Conservation (phyloP, 371 early-diverging fungal species). For the Mortierella sp. region DNA sequence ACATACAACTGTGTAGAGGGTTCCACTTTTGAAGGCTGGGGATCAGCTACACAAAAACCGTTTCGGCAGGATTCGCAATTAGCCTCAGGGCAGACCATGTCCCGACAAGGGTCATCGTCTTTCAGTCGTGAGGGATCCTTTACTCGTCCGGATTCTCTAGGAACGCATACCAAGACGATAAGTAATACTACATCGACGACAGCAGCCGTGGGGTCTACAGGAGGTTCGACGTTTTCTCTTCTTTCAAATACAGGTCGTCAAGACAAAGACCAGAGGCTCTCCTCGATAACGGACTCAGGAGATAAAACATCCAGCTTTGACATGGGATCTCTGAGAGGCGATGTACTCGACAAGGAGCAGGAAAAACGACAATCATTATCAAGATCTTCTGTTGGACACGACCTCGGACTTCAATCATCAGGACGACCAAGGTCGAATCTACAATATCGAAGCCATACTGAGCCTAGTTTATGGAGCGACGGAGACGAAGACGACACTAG, state of each 20-base stretch:
- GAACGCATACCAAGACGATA: too few species aligned
- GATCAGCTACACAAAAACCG: slow-evolving; percentile 5
- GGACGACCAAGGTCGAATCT: not conserved
- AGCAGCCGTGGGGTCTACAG: not conserved
- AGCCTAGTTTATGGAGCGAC: slow-evolving; percentile 19
- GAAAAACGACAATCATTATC: not conserved
- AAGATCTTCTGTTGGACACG: not conserved
- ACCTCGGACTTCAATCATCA: not conserved
- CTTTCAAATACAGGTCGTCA: not conserved
- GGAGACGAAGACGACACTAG: slow-evolving; percentile 11
- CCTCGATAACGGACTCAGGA: not conserved
- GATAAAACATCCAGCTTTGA: slow-evolving; percentile 19
- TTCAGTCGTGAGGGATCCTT: slow-evolving; percentile 8
- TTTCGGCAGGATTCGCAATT: slow-evolving; percentile 38
- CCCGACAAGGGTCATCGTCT: slow-evolving; percentile 16
- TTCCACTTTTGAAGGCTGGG: slow-evolving; percentile 14
- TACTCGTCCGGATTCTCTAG: slow-evolving; percentile 19
- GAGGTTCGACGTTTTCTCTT: not conserved
- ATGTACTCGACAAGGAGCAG: slow-evolving; percentile 9
- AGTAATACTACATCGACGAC: not conserved
- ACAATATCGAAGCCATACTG: slow-evolving; percentile 5
- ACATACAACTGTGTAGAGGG: too few species aligned
- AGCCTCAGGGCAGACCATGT: not conserved
- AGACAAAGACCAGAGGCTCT: not conserved
- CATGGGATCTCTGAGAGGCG: slow-evolving; percentile 13